Conservation (phyloP, 345 rosid genomes). For the Sisymbrium irio region DNA sequence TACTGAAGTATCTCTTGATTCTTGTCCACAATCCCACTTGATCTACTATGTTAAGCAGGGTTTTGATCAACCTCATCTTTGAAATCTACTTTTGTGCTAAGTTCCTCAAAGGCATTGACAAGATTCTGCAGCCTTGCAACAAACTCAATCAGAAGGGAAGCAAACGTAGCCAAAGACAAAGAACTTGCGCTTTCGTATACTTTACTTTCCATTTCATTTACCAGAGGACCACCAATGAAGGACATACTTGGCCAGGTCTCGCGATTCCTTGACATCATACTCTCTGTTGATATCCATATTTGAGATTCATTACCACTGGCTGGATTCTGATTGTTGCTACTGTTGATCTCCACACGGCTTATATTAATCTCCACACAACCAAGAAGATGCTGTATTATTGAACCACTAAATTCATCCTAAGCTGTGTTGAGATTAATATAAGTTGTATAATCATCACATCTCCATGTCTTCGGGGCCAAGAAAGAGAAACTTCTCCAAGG, state of each 20-base stretch:
- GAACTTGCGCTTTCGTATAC: conserved; percentile 81
- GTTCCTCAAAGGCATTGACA: conserved; percentile 59
- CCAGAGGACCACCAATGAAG: conserved; percentile 32
- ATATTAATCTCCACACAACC: no score
- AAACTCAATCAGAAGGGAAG: conserved; percentile 77
- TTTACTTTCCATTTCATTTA: conserved; percentile 44
- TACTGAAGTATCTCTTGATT: conserved; percentile 31
- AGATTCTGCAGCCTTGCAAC: conserved; percentile 83
- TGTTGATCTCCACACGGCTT: no score
- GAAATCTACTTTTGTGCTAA: conserved; percentile 62
- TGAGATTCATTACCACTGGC: conserved; percentile 23
- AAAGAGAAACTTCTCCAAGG: no score
- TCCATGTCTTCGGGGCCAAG: no score
- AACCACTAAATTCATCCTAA: no score
- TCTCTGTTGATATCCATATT: conserved; percentile 39
- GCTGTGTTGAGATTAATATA: no score
- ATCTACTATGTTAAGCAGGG: conserved; percentile 1
- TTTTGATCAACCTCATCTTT: conserved; percentile 41
- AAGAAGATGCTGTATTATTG: no score
- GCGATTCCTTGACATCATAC: conserved; percentile 25
- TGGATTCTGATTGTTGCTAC: conserved; percentile 16
- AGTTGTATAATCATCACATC: no score
- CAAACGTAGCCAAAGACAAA: conserved; percentile 70
- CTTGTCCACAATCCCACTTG: conserved; percentile 36
- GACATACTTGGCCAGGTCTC: conserved; percentile 62